These are phyloP conservation scores for Suillus discolor DNA, from an alignment of 768 basidiomycete species.

Conservation along the genomic window DNA sequence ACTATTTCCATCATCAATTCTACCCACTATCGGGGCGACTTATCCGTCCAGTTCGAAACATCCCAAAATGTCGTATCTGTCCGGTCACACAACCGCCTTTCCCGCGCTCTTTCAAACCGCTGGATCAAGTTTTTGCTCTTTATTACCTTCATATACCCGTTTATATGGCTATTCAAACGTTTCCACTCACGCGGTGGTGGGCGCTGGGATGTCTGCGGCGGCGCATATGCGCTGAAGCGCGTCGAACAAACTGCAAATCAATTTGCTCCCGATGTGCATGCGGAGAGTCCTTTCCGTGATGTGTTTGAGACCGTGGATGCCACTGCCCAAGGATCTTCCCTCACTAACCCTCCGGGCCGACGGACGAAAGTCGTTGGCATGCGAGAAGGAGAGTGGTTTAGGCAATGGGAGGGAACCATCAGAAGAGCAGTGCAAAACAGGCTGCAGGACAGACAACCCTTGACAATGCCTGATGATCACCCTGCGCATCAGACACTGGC, in stretches of 20 bases:
- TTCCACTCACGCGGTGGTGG: conserved; percentile 72
- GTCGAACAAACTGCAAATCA: conserved; percentile 22
- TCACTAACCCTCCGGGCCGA: conserved; percentile 30
- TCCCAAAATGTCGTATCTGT: conserved; percentile 56
- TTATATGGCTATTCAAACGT: conserved; percentile 79
- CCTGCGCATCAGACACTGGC: conserved; percentile 11
- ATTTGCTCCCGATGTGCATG: conserved; percentile 8
- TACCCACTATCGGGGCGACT: conserved; percentile 39
- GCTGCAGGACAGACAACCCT: conserved; percentile 38
- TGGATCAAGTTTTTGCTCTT: conserved; percentile 74
- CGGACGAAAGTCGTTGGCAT: conserved; percentile 51
- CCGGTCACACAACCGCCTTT: conserved; percentile 66
- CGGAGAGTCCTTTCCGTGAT: conserved; percentile 13
- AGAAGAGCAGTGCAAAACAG: conserved; percentile 53
- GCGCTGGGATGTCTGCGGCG: conserved; percentile 74
- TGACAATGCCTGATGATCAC: conserved; percentile 32
- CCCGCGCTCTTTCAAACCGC: conserved; percentile 66
- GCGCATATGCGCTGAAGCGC: conserved; percentile 72
- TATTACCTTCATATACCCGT: conserved; percentile 72
- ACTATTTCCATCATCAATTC: conserved; percentile 40
- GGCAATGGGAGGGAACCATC: conserved; percentile 73
- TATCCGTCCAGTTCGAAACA: conserved; percentile 52
- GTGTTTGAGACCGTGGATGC: neutral
- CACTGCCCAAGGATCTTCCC: conserved; percentile 23
- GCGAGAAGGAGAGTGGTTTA: conserved; percentile 80